A percentile compares a stretch with the other conserved stretches of the same genome.
These are phyloP conservation scores for Warburgia ugandensis DNA, from an alignment of 164 flowering plant species.

Conservation along the genomic window DNA sequence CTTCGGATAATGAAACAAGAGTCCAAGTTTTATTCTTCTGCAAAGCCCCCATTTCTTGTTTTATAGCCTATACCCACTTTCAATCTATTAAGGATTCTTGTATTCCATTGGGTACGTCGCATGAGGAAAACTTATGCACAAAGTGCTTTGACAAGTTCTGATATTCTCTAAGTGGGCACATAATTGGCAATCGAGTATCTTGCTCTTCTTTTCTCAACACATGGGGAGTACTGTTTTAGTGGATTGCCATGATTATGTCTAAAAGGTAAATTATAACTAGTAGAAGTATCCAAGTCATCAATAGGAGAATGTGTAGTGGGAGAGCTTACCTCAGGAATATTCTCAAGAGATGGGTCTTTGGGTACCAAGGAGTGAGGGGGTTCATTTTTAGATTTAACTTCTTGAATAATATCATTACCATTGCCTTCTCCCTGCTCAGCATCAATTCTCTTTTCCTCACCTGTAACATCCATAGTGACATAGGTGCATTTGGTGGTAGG, in stretches of 20 bases:
- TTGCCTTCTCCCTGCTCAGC: background rate
- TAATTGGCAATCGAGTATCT: conserved; percentile 1
- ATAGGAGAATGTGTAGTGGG: background rate
- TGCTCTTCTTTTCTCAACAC: background rate
- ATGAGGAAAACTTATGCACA: background rate
- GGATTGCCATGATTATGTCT: conserved; percentile 4
- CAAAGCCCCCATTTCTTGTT: background rate
- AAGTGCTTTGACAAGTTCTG: conserved; percentile 1
- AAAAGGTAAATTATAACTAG: conserved; percentile 1
- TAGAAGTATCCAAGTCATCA: background rate
- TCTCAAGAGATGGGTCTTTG: conserved; percentile 5
- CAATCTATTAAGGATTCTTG: conserved; percentile 4
- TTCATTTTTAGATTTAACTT: background rate
- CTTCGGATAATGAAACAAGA: background rate
- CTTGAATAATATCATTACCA: background rate
- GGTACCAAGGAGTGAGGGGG: background rate
- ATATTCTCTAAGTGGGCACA: background rate
- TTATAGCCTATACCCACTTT: background rate
- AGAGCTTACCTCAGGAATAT: conserved; percentile 6
- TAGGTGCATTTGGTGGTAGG: background rate
- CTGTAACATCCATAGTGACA: background rate
- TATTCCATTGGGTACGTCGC: background rate
- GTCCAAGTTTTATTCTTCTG: conserved; percentile 1
- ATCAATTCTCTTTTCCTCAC: background rate
- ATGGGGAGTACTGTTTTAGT: background rate